phyloP scores from a whole-genome alignment of 2,329 filamentous ascomycete genomes.

The Colletotrichum sp. region DNA sequence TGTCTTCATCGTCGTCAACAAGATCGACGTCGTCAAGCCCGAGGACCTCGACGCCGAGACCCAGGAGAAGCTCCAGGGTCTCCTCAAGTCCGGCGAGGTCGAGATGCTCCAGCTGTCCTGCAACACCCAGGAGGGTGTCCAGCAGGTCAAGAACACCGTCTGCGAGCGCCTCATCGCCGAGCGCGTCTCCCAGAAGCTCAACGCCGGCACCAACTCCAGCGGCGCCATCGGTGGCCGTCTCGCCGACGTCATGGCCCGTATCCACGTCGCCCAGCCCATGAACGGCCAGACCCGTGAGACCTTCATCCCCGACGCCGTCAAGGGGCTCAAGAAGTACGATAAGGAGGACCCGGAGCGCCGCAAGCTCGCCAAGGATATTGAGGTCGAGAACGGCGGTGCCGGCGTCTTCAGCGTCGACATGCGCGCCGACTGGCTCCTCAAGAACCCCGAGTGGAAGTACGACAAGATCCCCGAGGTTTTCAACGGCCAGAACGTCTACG shows the following conservation, averaged over 20 bases:
- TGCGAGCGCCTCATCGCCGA: slow-evolving; percentile 94
- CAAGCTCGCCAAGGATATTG: slow-evolving; percentile 82
- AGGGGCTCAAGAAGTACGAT: slow-evolving; percentile 86
- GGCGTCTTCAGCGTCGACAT: slow-evolving; percentile 97
- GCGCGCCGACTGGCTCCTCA: slow-evolving; percentile 85
- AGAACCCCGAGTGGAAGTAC: slow-evolving; percentile 91
- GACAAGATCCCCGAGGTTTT: slow-evolving; percentile 95
- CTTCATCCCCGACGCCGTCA: slow-evolving; percentile 86
- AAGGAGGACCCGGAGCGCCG: slow-evolving; percentile 86
- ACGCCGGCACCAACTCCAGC: slow-evolving; percentile 81
- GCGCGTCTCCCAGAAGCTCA: slow-evolving; percentile 93
- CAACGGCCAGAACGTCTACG: slow-evolving; percentile 96
- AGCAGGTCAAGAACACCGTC: slow-evolving; percentile 91
- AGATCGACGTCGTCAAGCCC: slow-evolving; percentile 89
- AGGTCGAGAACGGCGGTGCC: slow-evolving; percentile 90
- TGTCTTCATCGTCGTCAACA: slow-evolving; percentile 97
- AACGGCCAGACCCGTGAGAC: slow-evolving; percentile 79
- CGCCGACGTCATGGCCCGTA: slow-evolving; percentile 89
- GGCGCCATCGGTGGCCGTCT: slow-evolving; percentile 82
- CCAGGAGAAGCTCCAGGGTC: slow-evolving; percentile 76
- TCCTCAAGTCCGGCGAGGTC: slow-evolving; percentile 87
- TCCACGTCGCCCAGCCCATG: slow-evolving; percentile 95
- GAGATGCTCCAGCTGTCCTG: slow-evolving; percentile 94
- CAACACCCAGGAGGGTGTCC: slow-evolving; percentile 92
- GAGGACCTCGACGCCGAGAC: slow-evolving; percentile 85